phyloP scores from a whole-genome alignment of 2,329 filamentous ascomycete genomes.

The Coccinonectria pachysandricola region DNA sequence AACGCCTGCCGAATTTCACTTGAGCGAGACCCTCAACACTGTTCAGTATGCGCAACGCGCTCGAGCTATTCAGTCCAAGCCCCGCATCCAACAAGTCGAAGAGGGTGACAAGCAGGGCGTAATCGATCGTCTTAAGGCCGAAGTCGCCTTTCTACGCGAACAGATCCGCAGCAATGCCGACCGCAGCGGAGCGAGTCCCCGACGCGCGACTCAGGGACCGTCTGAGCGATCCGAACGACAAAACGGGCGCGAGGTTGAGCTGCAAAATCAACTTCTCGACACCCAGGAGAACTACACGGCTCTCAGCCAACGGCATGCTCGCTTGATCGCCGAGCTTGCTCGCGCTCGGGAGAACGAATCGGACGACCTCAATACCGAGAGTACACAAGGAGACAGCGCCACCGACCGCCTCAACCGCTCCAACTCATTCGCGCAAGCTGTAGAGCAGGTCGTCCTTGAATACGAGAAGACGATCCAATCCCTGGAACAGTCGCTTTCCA shows the following conservation, averaged over 20 bases:
- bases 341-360: conserved; percentile 65
- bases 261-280: conserved; percentile 90
- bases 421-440: conserved; percentile 89
- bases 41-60: conserved; percentile 95
- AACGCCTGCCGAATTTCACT: conserved; percentile 89
- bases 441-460: conserved; percentile 91
- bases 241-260: conserved; percentile 74
- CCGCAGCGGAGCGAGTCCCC: conserved; percentile 43
- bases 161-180: conserved; percentile 75
- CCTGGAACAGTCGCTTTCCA: conserved; percentile 83
- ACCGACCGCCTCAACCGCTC: conserved; percentile 87
- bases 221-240: conserved; percentile 67
- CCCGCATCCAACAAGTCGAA: conserved; percentile 86
- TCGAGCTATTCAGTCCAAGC: conserved; percentile 93
- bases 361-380: conserved; percentile 45
- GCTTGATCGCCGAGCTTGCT: conserved; percentile 85
- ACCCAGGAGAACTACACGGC: conserved; percentile 90
- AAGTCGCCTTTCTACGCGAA: conserved; percentile 86
- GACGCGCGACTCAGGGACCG: conserved; percentile 41
- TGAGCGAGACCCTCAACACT: conserved; percentile 95
- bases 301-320: conserved; percentile 87
- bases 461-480: conserved; percentile 98
- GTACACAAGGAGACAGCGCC: conserved; percentile 61
- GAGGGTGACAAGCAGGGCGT: conserved; percentile 89
- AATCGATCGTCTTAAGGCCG: conserved; percentile 86